phyloP scores from a whole-genome alignment of 257 asterid species.

The Solanum chilense region DNA sequence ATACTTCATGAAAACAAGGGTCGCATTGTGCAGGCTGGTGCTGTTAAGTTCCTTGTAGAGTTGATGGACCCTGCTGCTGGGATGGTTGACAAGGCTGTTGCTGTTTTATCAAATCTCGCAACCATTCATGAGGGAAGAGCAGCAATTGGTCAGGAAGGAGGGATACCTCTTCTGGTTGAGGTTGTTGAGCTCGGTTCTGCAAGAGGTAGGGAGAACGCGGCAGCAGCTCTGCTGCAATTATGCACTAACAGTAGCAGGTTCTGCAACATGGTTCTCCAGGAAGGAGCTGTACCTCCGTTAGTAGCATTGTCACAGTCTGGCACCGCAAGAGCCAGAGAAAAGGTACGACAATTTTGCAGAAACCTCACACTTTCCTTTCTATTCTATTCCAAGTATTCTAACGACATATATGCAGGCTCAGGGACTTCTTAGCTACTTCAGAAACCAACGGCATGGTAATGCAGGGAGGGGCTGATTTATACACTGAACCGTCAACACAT shows the following conservation, averaged over 20 bases:
- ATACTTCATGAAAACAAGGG: conserved; percentile 23
- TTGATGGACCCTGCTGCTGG: conserved; percentile 36
- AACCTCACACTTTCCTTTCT: neutral
- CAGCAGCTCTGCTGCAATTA: conserved; percentile 27
- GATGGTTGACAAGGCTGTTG: conserved; percentile 35
- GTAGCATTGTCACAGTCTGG: conserved; percentile 29
- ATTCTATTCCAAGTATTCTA: neutral
- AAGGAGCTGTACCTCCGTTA: conserved; percentile 32
- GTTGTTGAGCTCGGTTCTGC: conserved; percentile 32
- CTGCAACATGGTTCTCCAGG: conserved; percentile 29
- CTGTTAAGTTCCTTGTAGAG: conserved; percentile 24
- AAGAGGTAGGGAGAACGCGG: conserved; percentile 33
- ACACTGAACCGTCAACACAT: neutral
- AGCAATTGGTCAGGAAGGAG: conserved; percentile 26
- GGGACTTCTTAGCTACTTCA: conserved; percentile 31
- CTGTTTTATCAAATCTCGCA: conserved; percentile 29
- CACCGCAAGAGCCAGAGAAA: conserved; percentile 35
- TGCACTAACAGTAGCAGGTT: conserved; percentile 23
- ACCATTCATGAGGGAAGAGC: conserved; percentile 21
- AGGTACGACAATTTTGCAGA: conserved; percentile 1
- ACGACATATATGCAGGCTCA: conserved; percentile 16
- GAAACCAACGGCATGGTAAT: conserved; percentile 27
- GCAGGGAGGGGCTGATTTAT: conserved; percentile 16
- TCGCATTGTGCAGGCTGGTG: conserved; percentile 30
- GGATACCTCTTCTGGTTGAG: conserved; percentile 26